phyloP scores from a whole-genome alignment of 257 asterid species.

The Nicotiana paniculata region DNA sequence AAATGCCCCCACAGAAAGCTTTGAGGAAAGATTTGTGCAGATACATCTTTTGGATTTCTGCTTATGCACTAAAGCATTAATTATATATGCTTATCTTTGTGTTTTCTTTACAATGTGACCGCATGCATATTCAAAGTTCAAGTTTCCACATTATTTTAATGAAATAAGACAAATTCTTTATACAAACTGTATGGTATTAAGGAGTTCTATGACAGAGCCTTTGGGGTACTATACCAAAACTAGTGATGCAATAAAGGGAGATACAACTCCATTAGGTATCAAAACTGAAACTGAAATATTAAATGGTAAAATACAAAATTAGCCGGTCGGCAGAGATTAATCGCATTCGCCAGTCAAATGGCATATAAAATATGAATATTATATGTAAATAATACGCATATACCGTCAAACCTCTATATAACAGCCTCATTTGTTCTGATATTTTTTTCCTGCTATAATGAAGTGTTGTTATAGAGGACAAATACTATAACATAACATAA shows the following conservation, averaged over 20 bases:
- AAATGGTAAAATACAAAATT: too few species aligned
- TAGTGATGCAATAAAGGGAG: conserved; percentile 16
- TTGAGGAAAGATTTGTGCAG: not conserved
- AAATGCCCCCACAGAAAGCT: not conserved
- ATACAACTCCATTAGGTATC: too few species aligned
- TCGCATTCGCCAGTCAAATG: too few species aligned
- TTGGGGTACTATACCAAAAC: conserved; percentile 11
- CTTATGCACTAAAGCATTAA: not conserved
- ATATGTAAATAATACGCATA: too few species aligned
- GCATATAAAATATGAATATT: too few species aligned
- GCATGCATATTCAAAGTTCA: not conserved
- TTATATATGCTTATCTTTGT: not conserved
- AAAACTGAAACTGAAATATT: too few species aligned
- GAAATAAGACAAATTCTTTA: conserved; percentile 11
- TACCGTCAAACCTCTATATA: too few species aligned
- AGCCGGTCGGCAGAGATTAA: too few species aligned
- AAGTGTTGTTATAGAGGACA: too few species aligned
- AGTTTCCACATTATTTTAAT: not conserved
- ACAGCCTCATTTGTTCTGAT: too few species aligned
- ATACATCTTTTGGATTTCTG: not conserved
- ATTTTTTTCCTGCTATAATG: too few species aligned
- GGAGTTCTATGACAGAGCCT: not conserved
- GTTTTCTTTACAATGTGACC: not conserved
- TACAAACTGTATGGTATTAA: not conserved
- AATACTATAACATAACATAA: too few species aligned